phyloP scores from a whole-genome alignment of 1,139 yeast species.

The Hemisphaericaspora subhashii region DNA sequence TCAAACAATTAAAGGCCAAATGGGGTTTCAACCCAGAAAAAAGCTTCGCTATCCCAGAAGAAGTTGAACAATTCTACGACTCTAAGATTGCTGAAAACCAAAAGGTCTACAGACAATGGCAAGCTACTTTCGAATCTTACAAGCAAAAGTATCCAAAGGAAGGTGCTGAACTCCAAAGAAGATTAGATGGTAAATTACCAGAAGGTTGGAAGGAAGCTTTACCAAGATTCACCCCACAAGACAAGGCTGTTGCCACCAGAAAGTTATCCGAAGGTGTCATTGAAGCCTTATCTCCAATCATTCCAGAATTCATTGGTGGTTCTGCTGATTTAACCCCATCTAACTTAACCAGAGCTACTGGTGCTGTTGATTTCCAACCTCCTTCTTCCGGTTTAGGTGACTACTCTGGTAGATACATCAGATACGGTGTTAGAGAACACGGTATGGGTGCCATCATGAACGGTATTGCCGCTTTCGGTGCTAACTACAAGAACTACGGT shows the following conservation, averaged over 20 bases:
- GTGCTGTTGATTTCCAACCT: constrained; percentile 92
- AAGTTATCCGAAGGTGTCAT: constrained; percentile 88
- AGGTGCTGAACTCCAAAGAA: constrained; percentile 81
- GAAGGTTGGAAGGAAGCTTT: constrained; percentile 74
- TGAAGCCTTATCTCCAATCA: constrained; percentile 55
- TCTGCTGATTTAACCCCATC: constrained; percentile 99
- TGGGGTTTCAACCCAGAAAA: constrained; percentile 90
- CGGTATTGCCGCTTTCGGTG: constrained; percentile 96
- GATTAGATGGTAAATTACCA: constrained; percentile 82
- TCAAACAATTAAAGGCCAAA: constrained; percentile 79
- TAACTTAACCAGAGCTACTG: constrained; percentile 88
- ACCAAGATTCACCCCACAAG: constrained; percentile 78
- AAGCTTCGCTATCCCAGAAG: constrained; percentile 77
- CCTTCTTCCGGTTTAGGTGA: constrained; percentile 80
- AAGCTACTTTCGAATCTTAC: constrained; percentile 61
- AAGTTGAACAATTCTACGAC: constrained; percentile 72
- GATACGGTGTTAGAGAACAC: constrained; percentile 99
- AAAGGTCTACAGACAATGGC: constrained; percentile 74
- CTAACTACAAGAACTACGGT: constrained; percentile 89
- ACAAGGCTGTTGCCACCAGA: constrained; percentile 90
- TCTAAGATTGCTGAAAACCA: constrained; percentile 58
- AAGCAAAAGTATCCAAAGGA: constrained; percentile 69
- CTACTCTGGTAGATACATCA: constrained; percentile 89
- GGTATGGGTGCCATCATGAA: constrained; percentile 99
- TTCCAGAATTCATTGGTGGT: constrained; percentile 96